Evolutionary conservation across 805 yeast genomes (phyloP), one percentile per base, ranked within the genome.

Genomic region (Lachancea mirantina): DNA sequence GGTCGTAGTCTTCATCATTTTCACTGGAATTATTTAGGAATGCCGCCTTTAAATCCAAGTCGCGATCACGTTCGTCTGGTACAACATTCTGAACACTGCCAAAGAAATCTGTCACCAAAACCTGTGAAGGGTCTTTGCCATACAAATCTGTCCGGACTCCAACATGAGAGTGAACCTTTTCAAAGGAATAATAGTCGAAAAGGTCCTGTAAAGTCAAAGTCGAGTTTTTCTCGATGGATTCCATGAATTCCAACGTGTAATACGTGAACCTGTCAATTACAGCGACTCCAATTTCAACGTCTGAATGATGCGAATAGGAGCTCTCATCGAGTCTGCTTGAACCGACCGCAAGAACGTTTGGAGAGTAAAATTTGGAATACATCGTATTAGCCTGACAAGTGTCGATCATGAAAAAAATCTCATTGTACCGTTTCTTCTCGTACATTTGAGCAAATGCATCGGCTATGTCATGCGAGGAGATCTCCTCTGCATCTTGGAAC

Each of bases 371-470:
- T 50, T 81, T 74, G 36, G 94, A 79, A 61, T 82, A 92, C 98
- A 92, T 89, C 10, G 98, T 85, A 60, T 89, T 92, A 16, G 98
- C 98, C 65, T 92, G 98, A 54, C 99, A 92, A 0, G 99, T 92
- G 58, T 92, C 99, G 43, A 92, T 82, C 97, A 92, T 92, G 61
- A 92, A 92, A 52, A 92, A 76, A 20, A 92, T 83, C 64, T 92
- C 97, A 47, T 88, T 87, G 64, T 92, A 92, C 35, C 98, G 70
- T 46, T 83, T 82, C 72, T 88, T 88, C 55, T 89, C 95, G 63
- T 84, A 76, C 98, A 92, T 92, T 56, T 92, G 96, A 32, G 76
- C 94, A 62, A 92, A 84, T 2, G 97, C 97, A 61, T 92, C 95
- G 2, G 98, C 97, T 40, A 92, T 72, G 59, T 92, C 99, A 62